A percentile compares a stretch with the other conserved stretches of the same genome.
Conservation (phyloP, 768 basidiomycete species). For the Gautieria morchelliformis region DNA sequence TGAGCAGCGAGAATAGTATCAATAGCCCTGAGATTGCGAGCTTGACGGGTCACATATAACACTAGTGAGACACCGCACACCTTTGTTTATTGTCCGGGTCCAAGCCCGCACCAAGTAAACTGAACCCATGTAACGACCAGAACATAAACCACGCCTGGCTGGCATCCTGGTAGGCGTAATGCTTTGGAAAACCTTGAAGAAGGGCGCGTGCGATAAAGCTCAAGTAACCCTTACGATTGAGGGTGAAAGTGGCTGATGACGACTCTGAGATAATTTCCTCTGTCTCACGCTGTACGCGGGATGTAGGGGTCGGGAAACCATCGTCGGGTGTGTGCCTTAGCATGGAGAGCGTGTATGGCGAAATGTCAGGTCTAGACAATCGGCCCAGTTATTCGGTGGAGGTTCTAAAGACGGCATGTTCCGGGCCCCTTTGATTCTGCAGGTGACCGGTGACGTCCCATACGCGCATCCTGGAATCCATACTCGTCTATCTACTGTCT, state of each 20-base stretch:
- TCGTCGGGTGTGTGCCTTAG: slow-evolving; percentile 39
- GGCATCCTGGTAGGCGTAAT: slow-evolving; percentile 82
- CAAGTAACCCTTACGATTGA: slow-evolving; percentile 61
- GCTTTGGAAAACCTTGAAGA: slow-evolving; percentile 67
- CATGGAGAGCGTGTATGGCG: no score
- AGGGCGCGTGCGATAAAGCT: slow-evolving; percentile 67
- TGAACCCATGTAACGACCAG: slow-evolving; percentile 85
- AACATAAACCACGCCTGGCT: slow-evolving; percentile 93
- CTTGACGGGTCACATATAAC: neutral
- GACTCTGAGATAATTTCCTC: slow-evolving; percentile 50
- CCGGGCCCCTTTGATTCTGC: no score
- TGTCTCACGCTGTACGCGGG: slow-evolving; percentile 50
- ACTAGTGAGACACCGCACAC: slow-evolving; percentile 29
- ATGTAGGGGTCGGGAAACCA: slow-evolving; percentile 53
- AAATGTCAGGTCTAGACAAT: no score
- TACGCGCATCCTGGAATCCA: no score
- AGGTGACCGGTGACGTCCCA: no score
- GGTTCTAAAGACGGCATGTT: no score
- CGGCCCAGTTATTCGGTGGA: no score
- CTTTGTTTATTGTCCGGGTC: slow-evolving; percentile 71
- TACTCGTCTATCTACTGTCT: no score
- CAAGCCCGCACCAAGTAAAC: slow-evolving; percentile 63
- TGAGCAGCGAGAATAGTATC: slow-evolving; percentile 76
- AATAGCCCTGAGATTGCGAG: slow-evolving; percentile 44
- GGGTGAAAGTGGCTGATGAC: slow-evolving; percentile 10